Conservation (phyloP, 1,139 yeast genomes). For the Hanseniaspora gamundiae region DNA sequence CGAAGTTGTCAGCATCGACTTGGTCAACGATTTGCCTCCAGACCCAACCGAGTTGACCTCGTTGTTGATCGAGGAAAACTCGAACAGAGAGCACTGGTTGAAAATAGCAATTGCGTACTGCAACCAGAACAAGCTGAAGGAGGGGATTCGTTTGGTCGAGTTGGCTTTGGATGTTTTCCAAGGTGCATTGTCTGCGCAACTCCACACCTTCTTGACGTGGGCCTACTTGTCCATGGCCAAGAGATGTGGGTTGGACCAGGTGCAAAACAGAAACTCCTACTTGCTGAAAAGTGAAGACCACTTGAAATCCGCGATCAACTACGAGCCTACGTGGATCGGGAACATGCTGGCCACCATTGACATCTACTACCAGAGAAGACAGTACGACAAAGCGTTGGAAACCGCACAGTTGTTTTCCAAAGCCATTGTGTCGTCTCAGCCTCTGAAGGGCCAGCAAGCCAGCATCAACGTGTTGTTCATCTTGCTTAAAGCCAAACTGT, state of each 20-base stretch:
- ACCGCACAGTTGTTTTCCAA: slow-evolving; percentile 44
- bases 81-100: slow-evolving; percentile 72
- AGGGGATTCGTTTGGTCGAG: slow-evolving; percentile 52
- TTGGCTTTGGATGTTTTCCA: slow-evolving; percentile 42
- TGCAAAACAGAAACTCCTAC: slow-evolving; percentile 19
- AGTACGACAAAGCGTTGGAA: slow-evolving; percentile 55
- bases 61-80: slow-evolving; percentile 66
- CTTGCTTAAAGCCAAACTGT: slow-evolving; percentile 73
- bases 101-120: slow-evolving; percentile 75
- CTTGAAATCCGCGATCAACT: slow-evolving; percentile 26
- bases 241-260: slow-evolving; percentile 16
- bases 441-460: slow-evolving; percentile 15
- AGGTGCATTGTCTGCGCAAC: slow-evolving; percentile 36
- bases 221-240: slow-evolving; percentile 44
- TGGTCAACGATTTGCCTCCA: slow-evolving; percentile 67
- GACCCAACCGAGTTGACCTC: slow-evolving; percentile 75
- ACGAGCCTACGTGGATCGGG: slow-evolving; percentile 34
- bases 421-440: slow-evolving; percentile 17
- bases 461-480: slow-evolving; percentile 57
- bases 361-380: slow-evolving; percentile 34
- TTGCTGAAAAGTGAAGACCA: slow-evolving; percentile 26
- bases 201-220: slow-evolving; percentile 66
- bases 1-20: slow-evolving; percentile 60
- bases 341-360: slow-evolving; percentile 51
- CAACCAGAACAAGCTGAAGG: slow-evolving; percentile 42